A percentile compares a stretch with the other conserved stretches of the same genome.
Conservation (phyloP, 345 rosid species). For the Iberis pinnata region DNA sequence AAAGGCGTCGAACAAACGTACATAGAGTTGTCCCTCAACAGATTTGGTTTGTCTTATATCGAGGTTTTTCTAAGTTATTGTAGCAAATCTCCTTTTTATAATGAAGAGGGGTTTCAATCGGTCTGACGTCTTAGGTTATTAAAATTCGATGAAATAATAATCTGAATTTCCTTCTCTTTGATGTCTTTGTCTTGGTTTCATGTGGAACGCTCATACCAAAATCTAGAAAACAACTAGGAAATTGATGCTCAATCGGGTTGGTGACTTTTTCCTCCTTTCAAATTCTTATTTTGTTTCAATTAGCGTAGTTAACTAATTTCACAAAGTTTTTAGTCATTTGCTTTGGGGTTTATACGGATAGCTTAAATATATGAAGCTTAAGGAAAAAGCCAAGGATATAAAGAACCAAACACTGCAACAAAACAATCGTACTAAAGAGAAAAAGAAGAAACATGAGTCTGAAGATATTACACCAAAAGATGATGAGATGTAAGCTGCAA, state of each 20-base stretch:
- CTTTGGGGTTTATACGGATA: slow-evolving; percentile 25
- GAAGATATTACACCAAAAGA: too few relatives aligned
- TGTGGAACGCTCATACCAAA: slow-evolving; percentile 87
- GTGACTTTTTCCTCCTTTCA: neutral
- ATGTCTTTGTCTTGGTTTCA: too few relatives aligned
- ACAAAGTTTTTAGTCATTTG: neutral
- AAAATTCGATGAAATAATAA: too few relatives aligned
- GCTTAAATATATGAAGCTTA: slow-evolving; percentile 68
- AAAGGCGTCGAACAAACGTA: too few relatives aligned
- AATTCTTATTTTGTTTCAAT: neutral
- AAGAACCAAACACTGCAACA: slow-evolving; percentile 49
- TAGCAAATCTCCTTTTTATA: too few relatives aligned
- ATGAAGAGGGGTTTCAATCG: too few relatives aligned
- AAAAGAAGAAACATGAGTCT: slow-evolving; percentile 36
- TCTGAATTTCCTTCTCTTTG: too few relatives aligned
- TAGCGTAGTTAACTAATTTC: neutral
- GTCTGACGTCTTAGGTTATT: too few relatives aligned
- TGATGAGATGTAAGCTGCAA: slow-evolving; percentile 25
- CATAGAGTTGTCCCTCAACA: too few relatives aligned
- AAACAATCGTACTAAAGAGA: slow-evolving; percentile 34
- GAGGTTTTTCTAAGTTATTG: too few relatives aligned
- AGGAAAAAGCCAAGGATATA: slow-evolving; percentile 69
- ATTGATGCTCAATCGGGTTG: slow-evolving; percentile 71
- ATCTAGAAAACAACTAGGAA: slow-evolving; percentile 90
- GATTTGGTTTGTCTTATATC: too few relatives aligned